A percentile compares a stretch with the other conserved stretches of the same genome.
These are phyloP conservation scores for Graphilbum fragrans DNA, from an alignment of 2,329 filamentous ascomycete genomes.

Conservation along the genomic window DNA sequence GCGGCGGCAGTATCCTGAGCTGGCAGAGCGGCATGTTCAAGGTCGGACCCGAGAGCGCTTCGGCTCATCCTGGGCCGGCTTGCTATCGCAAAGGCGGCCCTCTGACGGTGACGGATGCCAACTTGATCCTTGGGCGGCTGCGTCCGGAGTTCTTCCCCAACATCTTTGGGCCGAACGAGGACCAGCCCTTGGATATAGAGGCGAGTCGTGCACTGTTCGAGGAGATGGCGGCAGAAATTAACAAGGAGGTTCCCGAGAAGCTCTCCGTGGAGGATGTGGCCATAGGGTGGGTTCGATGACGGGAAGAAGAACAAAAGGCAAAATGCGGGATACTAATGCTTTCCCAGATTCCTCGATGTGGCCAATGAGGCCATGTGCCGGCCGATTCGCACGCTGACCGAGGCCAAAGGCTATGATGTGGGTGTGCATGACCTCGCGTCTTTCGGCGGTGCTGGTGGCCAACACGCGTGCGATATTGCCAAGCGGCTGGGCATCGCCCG, in stretches of 20 bases:
- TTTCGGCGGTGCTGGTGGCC: slow-evolving; percentile 83
- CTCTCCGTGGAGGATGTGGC: slow-evolving; percentile 79
- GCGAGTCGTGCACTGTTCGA: slow-evolving; percentile 66
- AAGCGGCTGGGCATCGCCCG: slow-evolving; percentile 74
- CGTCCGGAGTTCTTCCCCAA: slow-evolving; percentile 88
- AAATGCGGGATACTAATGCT: too few relatives aligned
- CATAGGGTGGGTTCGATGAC: too few relatives aligned
- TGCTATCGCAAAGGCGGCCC: slow-evolving; percentile 87
- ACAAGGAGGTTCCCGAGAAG: slow-evolving; percentile 55
- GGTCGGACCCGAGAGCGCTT: slow-evolving; percentile 80
- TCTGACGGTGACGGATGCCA: slow-evolving; percentile 83
- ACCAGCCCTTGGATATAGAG: slow-evolving; percentile 64
- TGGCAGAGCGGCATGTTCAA: slow-evolving; percentile 85
- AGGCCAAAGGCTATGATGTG: slow-evolving; percentile 85
- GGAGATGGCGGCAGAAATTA: slow-evolving; percentile 66
- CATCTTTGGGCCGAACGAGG: slow-evolving; percentile 84
- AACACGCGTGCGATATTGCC: slow-evolving; percentile 86
- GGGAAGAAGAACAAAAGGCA: too few relatives aligned
- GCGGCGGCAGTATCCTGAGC: slow-evolving; percentile 74
- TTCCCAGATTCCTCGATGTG: slow-evolving; percentile 81
- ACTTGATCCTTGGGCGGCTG: slow-evolving; percentile 71
- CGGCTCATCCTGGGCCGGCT: slow-evolving; percentile 78
- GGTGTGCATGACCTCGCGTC: slow-evolving; percentile 83
- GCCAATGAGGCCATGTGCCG: slow-evolving; percentile 87
- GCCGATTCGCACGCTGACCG: slow-evolving; percentile 80